Base-by-base conservation (phyloP, 495 filamentous ascomycete species). In the Tetracladium setigerum region DNA sequence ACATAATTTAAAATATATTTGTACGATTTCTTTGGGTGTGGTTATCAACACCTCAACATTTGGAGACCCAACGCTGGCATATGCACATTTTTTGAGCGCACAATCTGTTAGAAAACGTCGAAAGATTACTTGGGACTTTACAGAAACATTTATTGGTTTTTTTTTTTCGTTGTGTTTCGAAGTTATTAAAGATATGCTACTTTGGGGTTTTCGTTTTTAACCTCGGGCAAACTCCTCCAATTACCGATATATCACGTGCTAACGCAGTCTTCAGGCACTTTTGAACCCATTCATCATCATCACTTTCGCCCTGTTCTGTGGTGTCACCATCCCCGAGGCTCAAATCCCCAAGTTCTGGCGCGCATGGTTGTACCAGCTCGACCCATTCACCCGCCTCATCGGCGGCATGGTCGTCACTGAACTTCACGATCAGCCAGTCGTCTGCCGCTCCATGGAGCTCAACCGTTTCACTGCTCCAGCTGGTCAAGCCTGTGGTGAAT, bases 311-410 rank as follows among this genome's bases (percentile, higher is more conserved):
- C 62, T 58, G 3, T 90, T 89, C 66, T 95, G 87, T 82, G 79
- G 82, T 44, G 73, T 84, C 17, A 65, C 82, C 13, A 76, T 83
- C 5, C 79, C 81, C 0, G 75, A 76, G 44, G 41, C 42, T 0
- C 67, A 66, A 8, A 58, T 85, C 10, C 72, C 75, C 1, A 65
- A 67, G 36, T 84, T 85, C 60, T 85, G 78, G 74, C 62, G 66
- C 27, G 67, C 67, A n/a, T 86, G 82, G 78, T 78, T 87, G 68
- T 87, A 87, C 64, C 66, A 89, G 51, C 77, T 95, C 2, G 82
- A 89, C 53, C 89, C 89, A 0, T 92, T 94, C 63, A 90, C 84
- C 1, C 79, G 87, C 4, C 73, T 95, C 7, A 84, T 96, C 56
- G 71, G 78, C 37, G 89, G 87, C 55, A 83, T 88, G 62, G 56